Evolutionary conservation across 1,284 basidiomycete genomes (phyloP).

Genomic region (Xerocomus minutiporus): DNA sequence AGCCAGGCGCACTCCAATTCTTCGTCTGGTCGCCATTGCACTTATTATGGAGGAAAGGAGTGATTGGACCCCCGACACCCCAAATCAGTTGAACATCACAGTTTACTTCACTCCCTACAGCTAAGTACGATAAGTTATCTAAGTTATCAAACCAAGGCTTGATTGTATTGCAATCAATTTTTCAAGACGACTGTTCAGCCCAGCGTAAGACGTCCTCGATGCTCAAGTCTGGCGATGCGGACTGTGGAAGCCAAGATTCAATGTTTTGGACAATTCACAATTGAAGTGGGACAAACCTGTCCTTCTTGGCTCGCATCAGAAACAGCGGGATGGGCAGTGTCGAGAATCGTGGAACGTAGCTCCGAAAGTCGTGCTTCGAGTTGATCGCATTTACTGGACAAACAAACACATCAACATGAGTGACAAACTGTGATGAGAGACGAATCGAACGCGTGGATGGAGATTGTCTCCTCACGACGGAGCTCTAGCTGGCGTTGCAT

Average conservation of each 20-base stretch:
- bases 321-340: slow-evolving; percentile 4
- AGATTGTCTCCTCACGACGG: slow-evolving; percentile 60
- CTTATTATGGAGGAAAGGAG: not conserved
- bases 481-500: slow-evolving; percentile 70
- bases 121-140: too few species aligned
- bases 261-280: not conserved
- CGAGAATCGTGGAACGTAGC: slow-evolving; percentile 37
- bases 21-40: slow-evolving; percentile 62
- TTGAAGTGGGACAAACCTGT: slow-evolving; percentile 12
- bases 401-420: slow-evolving; percentile 7
- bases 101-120: too few species aligned
- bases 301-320: slow-evolving; percentile 3
- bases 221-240: slow-evolving; percentile 17
- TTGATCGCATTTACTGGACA: slow-evolving; percentile 58
- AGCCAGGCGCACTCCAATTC: slow-evolving; percentile 69
- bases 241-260: slow-evolving; percentile 10
- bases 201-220: slow-evolving; percentile 50
- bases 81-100: not conserved
- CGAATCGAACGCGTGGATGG: slow-evolving; percentile 54
- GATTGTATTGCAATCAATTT: not conserved
- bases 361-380: slow-evolving; percentile 58
- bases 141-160: not conserved
- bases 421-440: not conserved
- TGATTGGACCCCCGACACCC: slow-evolving; percentile 22
- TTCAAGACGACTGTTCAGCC: slow-evolving; percentile 51